Evolutionary conservation across 2,329 filamentous ascomycete genomes (phyloP).

Genomic region (Penicillium sp.): DNA sequence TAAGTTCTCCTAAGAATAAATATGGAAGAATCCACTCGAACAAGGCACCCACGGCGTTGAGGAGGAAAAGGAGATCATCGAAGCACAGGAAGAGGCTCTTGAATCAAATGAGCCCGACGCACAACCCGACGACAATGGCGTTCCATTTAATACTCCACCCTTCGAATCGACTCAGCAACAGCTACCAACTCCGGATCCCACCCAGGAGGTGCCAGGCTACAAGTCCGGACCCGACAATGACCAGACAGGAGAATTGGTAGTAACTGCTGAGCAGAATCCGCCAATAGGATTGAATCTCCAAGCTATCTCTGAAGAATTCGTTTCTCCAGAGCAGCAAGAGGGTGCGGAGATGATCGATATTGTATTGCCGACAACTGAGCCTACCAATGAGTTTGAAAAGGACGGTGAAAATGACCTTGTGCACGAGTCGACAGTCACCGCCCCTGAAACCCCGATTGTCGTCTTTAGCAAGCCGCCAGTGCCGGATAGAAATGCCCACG

Average conservation of each 20-base stretch:
- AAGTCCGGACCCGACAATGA: not conserved
- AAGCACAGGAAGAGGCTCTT: not conserved
- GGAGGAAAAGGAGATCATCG: not conserved
- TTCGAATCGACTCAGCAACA: constrained; percentile 10
- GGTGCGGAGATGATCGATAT: not conserved
- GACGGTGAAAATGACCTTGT: not conserved
- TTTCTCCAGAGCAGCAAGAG: not conserved
- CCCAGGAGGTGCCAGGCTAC: constrained; percentile 18
- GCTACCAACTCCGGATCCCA: constrained; percentile 24
- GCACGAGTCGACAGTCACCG: not conserved
- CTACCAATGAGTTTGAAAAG: not conserved
- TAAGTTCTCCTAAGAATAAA: too few relatives aligned
- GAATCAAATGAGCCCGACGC: not conserved
- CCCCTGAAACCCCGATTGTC: constrained; percentile 1
- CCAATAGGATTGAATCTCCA: not conserved
- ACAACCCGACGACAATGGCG: not conserved
- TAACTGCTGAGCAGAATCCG: not conserved
- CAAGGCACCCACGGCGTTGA: not conserved
- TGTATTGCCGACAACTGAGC: not conserved
- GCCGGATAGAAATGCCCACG: constrained; percentile 33
- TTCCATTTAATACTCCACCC: not conserved
- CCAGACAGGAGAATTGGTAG: not conserved
- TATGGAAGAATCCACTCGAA: not conserved
- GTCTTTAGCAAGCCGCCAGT: constrained; percentile 4
- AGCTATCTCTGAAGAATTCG: not conserved